Base-by-base conservation (phyloP, 2,329 filamentous ascomycete species). In the Ploettnerulaceae sp. region DNA sequence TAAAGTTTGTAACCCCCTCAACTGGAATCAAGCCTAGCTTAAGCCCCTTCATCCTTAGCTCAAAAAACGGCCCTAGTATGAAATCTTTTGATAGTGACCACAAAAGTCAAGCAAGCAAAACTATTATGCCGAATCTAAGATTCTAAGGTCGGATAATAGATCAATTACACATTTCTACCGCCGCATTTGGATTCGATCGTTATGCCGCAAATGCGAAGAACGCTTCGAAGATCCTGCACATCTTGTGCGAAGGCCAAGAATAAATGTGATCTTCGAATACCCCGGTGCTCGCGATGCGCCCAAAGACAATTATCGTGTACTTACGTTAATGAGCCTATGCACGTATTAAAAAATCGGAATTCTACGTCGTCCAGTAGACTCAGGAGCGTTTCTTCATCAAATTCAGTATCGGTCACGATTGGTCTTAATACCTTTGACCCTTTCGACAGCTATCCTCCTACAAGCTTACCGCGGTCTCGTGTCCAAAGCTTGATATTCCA, bases 251-350 rank as follows among this genome's bases (percentile, higher is more conserved):
- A 69, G 56, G 68, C 73, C 4, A 80, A 80, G 55, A 69, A 74
- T 51, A 70, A 72, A 48, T 80, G 76, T 60, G 75, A 79, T 56
- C 70, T 79, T 14, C 66, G 66, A 22, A 74, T 68, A 1, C 76
- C 76, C 3, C 67, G 64, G 40, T 80, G 76, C 61, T 76, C 76
- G 3, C 72, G 76, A 44, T 80, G 76, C 57, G 47, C 68, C 45
- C 75, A 74, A 61, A 67, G 72, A 18, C 68, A 69, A 7, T 60
- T 67, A 40, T 49, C 58, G 9, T 80, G 76, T 57, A 56, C 67
- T 17, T 80, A 79, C 57, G 74, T 71, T 4, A 80, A 80, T 54
- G 66, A 75, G 57, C 76, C 76, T n/a, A n/a, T n/a, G n/a, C n/a
- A n/a, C n/a, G n/a, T n/a, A n/a, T n/a, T n/a, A n/a, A n/a, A n/a